These are phyloP conservation scores for Pyrrhoderma lamaoense DNA, from an alignment of 1,284 basidiomycete species.

Conservation along the genomic window DNA sequence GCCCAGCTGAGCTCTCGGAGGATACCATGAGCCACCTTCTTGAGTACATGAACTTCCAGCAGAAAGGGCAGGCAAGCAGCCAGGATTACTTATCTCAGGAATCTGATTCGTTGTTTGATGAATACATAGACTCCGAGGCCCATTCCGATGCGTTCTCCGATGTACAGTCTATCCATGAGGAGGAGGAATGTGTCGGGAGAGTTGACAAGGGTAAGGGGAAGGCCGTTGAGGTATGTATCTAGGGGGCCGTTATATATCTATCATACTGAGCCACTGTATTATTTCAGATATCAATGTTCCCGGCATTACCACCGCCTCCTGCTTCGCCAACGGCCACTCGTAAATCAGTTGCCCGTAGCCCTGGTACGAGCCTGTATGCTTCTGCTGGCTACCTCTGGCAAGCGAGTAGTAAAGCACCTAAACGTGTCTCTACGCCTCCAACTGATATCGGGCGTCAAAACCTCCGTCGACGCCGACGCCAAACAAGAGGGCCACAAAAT, in stretches of 20 bases:
- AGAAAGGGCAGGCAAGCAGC: background rate
- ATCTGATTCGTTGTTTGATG: background rate
- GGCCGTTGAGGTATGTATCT: slow-evolving; percentile 2
- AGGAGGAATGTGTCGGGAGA: background rate
- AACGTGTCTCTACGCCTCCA: slow-evolving; percentile 9
- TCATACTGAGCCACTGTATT: no score
- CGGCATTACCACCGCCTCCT: no score
- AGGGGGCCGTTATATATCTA: no score
- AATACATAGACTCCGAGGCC: slow-evolving; percentile 5
- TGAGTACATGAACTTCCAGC: background rate
- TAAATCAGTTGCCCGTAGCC: slow-evolving; percentile 7
- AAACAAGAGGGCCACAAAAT: slow-evolving; percentile 1
- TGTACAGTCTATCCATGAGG: background rate
- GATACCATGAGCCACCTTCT: background rate
- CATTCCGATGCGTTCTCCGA: background rate
- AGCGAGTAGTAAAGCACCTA: background rate
- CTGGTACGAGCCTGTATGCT: slow-evolving; percentile 7
- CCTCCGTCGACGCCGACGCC: slow-evolving; percentile 12
- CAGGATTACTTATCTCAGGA: background rate
- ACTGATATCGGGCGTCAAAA: background rate
- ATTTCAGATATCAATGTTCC: no score
- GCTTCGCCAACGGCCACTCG: slow-evolving; percentile 11
- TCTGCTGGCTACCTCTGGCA: slow-evolving; percentile 9
- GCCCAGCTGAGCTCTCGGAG: slow-evolving; percentile 31
- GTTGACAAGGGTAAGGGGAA: slow-evolving; percentile 4